A percentile compares a stretch with the other conserved stretches of the same genome.
Evolutionary conservation across 805 yeast species (phyloP).

Genomic region (Millerozyma acaciae): DNA sequence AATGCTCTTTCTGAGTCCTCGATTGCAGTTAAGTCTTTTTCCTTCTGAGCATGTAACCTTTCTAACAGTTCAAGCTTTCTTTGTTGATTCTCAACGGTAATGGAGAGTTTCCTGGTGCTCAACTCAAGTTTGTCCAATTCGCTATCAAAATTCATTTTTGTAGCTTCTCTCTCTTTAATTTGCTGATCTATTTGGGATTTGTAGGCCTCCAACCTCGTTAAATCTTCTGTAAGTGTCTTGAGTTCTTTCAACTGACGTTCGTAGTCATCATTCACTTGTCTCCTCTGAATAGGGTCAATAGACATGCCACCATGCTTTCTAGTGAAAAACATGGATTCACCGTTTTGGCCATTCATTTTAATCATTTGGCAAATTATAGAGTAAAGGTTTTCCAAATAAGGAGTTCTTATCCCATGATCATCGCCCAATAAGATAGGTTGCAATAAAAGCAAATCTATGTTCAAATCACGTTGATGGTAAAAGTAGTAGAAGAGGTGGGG

Average conservation of each 20-base stretch:
- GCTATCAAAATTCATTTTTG: constrained; percentile 19
- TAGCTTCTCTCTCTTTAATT: constrained; percentile 17
- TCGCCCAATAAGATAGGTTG: constrained; percentile 91
- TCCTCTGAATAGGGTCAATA: constrained; percentile 2
- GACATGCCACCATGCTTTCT: constrained; percentile 13
- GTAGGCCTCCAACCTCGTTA: constrained; percentile 14
- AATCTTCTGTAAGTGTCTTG: constrained; percentile 16
- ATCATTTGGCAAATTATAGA: constrained; percentile 68
- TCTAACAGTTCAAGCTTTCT: constrained; percentile 6
- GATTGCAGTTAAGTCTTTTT: too few relatives aligned
- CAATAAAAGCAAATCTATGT: constrained; percentile 70
- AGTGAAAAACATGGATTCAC: constrained; percentile 26
- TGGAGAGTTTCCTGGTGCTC: constrained; percentile 14
- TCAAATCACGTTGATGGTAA: constrained; percentile 46
- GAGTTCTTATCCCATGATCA: constrained; percentile 80
- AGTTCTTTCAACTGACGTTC: constrained; percentile 18
- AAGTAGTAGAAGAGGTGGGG: constrained; percentile 68
- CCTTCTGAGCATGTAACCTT: neutral
- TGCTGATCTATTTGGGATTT: constrained; percentile 14
- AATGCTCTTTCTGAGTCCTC: too few relatives aligned
- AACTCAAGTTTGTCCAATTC: constrained; percentile 19
- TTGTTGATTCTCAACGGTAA: constrained; percentile 14
- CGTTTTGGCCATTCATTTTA: constrained; percentile 36
- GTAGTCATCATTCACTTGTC: constrained; percentile 10
- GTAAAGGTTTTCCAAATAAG: constrained; percentile 83